phyloP scores from a whole-genome alignment of 257 asterid genomes.

The Solanum pinnatisectum region DNA sequence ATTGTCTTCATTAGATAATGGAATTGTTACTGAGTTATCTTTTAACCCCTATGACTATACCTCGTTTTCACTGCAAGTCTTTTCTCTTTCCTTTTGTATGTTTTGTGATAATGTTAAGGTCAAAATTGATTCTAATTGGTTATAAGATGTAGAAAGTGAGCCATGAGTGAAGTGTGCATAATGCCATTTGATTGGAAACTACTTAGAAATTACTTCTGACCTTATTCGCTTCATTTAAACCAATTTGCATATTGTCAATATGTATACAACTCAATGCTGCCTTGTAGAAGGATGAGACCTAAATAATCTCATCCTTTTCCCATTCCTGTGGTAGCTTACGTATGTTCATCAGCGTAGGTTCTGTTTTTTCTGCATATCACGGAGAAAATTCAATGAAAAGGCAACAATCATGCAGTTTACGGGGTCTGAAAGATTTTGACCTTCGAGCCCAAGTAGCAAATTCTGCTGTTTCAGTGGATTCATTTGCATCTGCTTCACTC shows the following conservation, averaged over 20 bases:
- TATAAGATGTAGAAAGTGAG: background rate
- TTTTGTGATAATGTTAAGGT: background rate
- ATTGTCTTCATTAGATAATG: background rate
- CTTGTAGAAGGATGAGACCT: background rate
- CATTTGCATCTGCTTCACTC: slow-evolving; percentile 48
- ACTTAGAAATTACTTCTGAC: background rate
- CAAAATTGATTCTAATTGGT: background rate
- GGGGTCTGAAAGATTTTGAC: slow-evolving; percentile 5
- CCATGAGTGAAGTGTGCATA: background rate
- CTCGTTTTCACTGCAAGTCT: background rate
- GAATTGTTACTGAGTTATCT: background rate
- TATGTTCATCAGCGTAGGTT: slow-evolving; percentile 28
- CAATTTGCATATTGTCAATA: background rate
- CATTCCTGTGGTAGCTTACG: background rate
- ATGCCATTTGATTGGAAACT: background rate
- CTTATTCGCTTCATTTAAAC: background rate
- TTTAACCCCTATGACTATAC: background rate
- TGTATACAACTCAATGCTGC: background rate
- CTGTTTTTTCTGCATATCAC: slow-evolving; percentile 43
- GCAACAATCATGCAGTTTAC: slow-evolving; percentile 16
- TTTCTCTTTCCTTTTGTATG: background rate
- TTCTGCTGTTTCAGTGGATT: slow-evolving; percentile 48
- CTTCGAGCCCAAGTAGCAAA: slow-evolving; percentile 34
- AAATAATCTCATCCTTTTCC: background rate
- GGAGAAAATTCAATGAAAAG: slow-evolving; percentile 40